Base-by-base conservation (phyloP, 2,329 filamentous ascomycete species). In the Xylaria arbuscula region DNA sequence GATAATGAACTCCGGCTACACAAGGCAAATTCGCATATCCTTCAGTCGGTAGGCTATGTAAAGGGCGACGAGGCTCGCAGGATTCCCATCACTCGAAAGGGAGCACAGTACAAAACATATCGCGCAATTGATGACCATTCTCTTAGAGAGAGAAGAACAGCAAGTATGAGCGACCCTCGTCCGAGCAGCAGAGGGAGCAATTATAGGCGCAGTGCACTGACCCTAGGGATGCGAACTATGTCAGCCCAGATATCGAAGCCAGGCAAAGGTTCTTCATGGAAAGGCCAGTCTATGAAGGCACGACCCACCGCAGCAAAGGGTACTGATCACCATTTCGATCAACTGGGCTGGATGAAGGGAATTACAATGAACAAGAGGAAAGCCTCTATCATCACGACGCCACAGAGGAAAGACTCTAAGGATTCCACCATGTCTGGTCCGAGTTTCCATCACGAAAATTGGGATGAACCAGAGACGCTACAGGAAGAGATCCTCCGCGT, bases 101-200 rank as follows among this genome's bases (percentile, higher is more conserved):
- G 94, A 11, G 93, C 94, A 6, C 83, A 86, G 2, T 98, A 98
- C 82, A 93, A 92, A 78, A 95, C 93, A 0, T 98, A 95, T 75
- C 89, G 93, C 54, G 89, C 93, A 48, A 85, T 92, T 22, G 90
- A 92, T 62, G 87, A 88, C 64, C 83, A 82, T 56, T 78, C 84
- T 47, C 84, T 85, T 55, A 82, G 85, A 28, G 89, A 91, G 66
- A 88, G 88, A 69, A 86, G 86, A 72, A 81, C 81, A 48, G 84
- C 87, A 1, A 90, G 88, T 0, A 90, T 90, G 85, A 90, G 86
- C 68, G 88, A 89, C 69, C 83, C 86, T 51, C 84, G 86, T 38
- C 84, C 86, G 1, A 80, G 79, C 36, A 83, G 80, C 58, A 80
- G 82, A 19, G 81, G 80, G 8, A 74, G 78, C 7, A 82, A 81